Base-by-base conservation (phyloP, 768 basidiomycete genomes). In the Boletus pseudopeckii region DNA sequence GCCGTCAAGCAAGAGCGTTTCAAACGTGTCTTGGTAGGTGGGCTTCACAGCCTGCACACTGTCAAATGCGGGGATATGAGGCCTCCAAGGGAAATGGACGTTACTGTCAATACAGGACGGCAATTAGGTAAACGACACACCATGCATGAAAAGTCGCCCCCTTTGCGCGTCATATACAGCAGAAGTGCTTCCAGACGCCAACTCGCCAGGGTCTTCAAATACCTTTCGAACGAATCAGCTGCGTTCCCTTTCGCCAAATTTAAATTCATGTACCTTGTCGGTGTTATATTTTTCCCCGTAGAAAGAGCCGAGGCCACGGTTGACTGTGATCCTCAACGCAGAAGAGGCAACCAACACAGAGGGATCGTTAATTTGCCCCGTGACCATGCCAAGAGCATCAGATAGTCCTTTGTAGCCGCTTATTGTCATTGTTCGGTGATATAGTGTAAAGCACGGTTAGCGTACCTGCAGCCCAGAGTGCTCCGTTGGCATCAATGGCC, bases 181-280 rank as follows among this genome's bases (percentile, higher is more conserved):
- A 2, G 78, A 72, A 2, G 88, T 90, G 34, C 75, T 71, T 7
- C 78, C 82, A 15, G 80, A 80, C 11, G 80, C 78, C 24, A 85
- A 46, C 4, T 64, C 70, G 9, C 88, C 87, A 53, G 83, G 74
- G 65, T 90, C 85, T 65, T 88, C 83, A 53, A 90, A 88, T 10
- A 80, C 74, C 84, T 88, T 56, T 14, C 5, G 41, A 54, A 62
- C 40, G 43, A 47, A 38, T 60, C 56, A 54, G 38, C 8, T 13
- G n/a, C 15, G 11, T 11, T 42, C n/a, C n/a, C 10, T 8, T 15
- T n/a, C n/a, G 24, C 2, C 13, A 43, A 40, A 1, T 26, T 34
- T 18, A 3, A 39, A 48, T 44, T 42, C 46, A 50, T 63, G 11
- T 64, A 82, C 85, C 76, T 80, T 85, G 48, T 83, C 79, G 15